phyloP scores from a whole-genome alignment of 495 filamentous ascomycete species.

The Xylaria curta region DNA sequence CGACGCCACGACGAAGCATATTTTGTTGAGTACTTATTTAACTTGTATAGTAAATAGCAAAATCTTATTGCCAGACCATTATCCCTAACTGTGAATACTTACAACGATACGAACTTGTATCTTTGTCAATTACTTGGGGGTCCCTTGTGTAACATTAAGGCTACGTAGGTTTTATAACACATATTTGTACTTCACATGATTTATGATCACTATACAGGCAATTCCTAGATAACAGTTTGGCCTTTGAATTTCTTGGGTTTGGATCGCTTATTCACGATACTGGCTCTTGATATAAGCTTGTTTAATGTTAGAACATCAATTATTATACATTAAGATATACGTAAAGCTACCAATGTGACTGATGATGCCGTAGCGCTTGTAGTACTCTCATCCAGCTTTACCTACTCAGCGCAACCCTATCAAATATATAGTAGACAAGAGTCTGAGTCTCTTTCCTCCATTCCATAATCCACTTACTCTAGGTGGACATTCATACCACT shows the following conservation, averaged over 20 bases:
- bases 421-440: too few relatives aligned
- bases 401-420: too few relatives aligned
- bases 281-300: background rate
- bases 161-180: background rate
- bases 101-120: background rate
- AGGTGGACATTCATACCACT: background rate
- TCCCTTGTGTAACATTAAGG: background rate
- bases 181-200: too few relatives aligned
- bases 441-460: too few relatives aligned
- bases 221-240: background rate
- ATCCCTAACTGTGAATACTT: background rate
- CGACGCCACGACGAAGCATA: slow-evolving; percentile 43
- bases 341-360: background rate
- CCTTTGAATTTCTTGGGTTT: background rate
- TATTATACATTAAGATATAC: background rate
- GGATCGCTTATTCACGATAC: background rate
- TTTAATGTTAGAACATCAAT: background rate
- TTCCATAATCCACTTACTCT: too few relatives aligned
- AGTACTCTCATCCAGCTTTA: background rate
- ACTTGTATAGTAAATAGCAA: slow-evolving; percentile 32
- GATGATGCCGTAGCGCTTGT: background rate
- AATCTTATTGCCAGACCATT: slow-evolving; percentile 18
- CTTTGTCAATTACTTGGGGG: background rate
- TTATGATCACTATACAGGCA: background rate
- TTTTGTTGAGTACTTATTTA: slow-evolving; percentile 38